These are phyloP conservation scores for Cicer chorassanicum DNA, from an alignment of 306 rosid species.

Conservation along the genomic window DNA sequence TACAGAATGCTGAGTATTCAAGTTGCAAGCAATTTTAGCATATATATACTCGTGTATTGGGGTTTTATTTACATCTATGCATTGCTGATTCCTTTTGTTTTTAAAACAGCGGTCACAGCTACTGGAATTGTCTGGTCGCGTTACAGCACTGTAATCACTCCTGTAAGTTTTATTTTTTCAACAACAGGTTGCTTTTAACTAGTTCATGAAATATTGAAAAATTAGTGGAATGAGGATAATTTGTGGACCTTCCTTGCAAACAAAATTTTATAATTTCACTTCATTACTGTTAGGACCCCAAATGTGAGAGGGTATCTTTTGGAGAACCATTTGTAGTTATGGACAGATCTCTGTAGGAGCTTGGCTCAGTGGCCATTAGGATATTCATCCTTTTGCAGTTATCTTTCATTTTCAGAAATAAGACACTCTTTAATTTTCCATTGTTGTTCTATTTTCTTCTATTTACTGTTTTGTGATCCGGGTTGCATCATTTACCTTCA, in stretches of 20 bases:
- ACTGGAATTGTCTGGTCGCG: constrained; percentile 96
- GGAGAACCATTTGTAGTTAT: too few species aligned
- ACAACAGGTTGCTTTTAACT: constrained; percentile 21
- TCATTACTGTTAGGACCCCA: neutral
- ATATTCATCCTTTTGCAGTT: too few species aligned
- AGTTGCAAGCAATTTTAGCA: constrained; percentile 29
- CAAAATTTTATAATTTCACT: constrained; percentile 20
- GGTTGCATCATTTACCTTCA: neutral
- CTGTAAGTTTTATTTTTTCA: constrained; percentile 61
- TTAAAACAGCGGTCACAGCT: constrained; percentile 72
- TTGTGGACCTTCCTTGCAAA: constrained; percentile 15
- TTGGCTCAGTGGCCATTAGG: too few species aligned
- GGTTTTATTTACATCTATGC: constrained; percentile 27
- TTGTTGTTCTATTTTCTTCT: too few species aligned
- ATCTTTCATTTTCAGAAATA: too few species aligned
- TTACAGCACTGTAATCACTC: constrained; percentile 91
- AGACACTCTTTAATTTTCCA: too few species aligned
- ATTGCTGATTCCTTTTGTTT: constrained; percentile 38
- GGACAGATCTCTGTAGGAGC: too few species aligned
- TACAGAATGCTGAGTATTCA: constrained; percentile 26
- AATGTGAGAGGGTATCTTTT: too few species aligned
- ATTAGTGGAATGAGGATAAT: constrained; percentile 4
- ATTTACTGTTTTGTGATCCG: too few species aligned
- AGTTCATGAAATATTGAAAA: constrained; percentile 22
- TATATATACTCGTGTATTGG: neutral